These are phyloP conservation scores for Torulaspora franciscae DNA, from an alignment of 805 yeast species.

Conservation along the genomic window DNA sequence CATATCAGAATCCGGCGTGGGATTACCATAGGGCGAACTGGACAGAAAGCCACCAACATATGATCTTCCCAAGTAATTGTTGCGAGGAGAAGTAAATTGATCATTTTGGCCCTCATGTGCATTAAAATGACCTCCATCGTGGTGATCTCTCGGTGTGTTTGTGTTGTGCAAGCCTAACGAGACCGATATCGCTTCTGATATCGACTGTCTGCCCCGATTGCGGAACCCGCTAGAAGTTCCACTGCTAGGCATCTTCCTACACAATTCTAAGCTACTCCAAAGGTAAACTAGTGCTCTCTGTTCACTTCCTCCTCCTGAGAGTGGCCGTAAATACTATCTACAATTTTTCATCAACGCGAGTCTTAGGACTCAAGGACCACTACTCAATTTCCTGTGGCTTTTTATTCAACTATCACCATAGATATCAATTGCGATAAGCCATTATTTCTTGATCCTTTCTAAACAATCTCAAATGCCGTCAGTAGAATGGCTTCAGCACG, in stretches of 20 bases:
- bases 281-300: background rate
- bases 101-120: constrained; percentile 5
- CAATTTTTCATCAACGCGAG: background rate
- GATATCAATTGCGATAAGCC: background rate
- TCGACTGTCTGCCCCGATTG: constrained; percentile 14
- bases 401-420: background rate
- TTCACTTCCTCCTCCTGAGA: background rate
- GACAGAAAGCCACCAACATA: constrained; percentile 30
- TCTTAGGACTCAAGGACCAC: background rate
- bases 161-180: constrained; percentile 31
- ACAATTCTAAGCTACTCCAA: background rate
- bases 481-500: too few relatives aligned
- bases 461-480: background rate
- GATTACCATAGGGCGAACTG: constrained; percentile 16
- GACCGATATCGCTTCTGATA: constrained; percentile 32
- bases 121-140: constrained; percentile 3
- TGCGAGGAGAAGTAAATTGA: constrained; percentile 7
- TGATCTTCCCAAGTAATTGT: constrained; percentile 29
- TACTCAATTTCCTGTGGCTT: background rate
- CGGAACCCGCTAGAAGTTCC: background rate
- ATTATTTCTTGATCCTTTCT: background rate
- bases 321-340: background rate
- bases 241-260: constrained; percentile 1
- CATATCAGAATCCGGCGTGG: constrained; percentile 7
- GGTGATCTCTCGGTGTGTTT: constrained; percentile 1